Evolutionary conservation across 768 basidiomycete species (phyloP).

Genomic region (Tulasnella sp.): DNA sequence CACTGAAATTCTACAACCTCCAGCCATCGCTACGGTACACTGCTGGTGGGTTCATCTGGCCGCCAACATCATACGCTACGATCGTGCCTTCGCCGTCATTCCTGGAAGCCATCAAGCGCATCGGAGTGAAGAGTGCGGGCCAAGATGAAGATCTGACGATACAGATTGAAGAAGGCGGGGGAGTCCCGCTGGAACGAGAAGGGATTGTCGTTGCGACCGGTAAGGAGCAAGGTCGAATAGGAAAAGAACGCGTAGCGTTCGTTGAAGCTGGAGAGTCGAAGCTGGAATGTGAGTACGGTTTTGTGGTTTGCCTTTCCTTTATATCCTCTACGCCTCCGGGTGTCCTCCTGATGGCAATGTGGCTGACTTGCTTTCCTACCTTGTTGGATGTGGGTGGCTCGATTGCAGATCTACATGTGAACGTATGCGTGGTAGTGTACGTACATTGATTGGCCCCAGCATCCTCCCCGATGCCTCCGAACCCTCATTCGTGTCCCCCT

Average conservation of each 20-base stretch:
- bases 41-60: conserved; percentile 71
- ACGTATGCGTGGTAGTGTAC: conserved; percentile 17
- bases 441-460: conserved; percentile 5
- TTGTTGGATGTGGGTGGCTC: background rate
- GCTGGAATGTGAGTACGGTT: conserved; percentile 11
- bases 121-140: conserved; percentile 10
- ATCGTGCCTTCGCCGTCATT: conserved; percentile 6
- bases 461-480: background rate
- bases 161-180: conserved; percentile 16
- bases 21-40: conserved; percentile 65
- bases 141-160: conserved; percentile 10
- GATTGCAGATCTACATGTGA: conserved; percentile 14
- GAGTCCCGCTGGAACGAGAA: conserved; percentile 10
- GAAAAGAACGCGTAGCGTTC: conserved; percentile 15
- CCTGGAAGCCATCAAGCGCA: conserved; percentile 4
- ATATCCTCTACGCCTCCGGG: too few species aligned
- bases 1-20: conserved; percentile 64
- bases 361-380: too few species aligned
- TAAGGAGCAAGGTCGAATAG: background rate
- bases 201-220: conserved; percentile 11
- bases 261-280: conserved; percentile 4
- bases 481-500: background rate
- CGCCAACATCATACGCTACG: conserved; percentile 33
- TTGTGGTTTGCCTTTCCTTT: background rate
- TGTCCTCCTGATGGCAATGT: too few species aligned